phyloP scores from a whole-genome alignment of 2,329 filamentous ascomycete genomes.

The Didymella pomorum region DNA sequence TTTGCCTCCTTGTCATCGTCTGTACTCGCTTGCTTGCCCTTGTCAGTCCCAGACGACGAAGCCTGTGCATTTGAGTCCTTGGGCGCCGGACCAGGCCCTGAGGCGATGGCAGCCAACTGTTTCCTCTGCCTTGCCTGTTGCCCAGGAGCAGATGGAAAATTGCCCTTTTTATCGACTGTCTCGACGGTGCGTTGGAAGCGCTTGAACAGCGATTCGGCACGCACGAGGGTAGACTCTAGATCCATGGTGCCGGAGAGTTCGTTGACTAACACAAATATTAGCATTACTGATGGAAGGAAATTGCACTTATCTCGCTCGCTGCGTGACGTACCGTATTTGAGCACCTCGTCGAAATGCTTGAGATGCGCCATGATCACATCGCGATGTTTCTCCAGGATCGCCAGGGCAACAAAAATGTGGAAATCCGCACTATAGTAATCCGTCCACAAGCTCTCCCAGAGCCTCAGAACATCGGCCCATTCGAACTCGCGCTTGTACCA shows the following conservation, averaged over 20 bases:
- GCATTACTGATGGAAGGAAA: too few species aligned
- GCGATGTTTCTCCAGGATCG: constrained; percentile 94
- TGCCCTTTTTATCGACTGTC: constrained; percentile 88
- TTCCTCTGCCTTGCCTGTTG: constrained; percentile 59
- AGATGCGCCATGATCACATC: constrained; percentile 95
- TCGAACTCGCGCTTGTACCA: constrained; percentile 99
- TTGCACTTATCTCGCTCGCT: too few species aligned
- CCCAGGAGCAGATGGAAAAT: constrained; percentile 74
- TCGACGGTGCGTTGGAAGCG: constrained; percentile 90
- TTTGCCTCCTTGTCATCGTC: constrained; percentile 51
- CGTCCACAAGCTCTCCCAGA: constrained; percentile 96
- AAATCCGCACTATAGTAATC: constrained; percentile 89
- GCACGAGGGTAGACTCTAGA: constrained; percentile 81
- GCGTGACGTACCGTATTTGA: constrained; percentile 83
- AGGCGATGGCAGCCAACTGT: constrained; percentile 47
- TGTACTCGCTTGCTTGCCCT: constrained; percentile 46
- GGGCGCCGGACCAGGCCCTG: constrained; percentile 35
- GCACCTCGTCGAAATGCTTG: constrained; percentile 92
- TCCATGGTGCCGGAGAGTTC: constrained; percentile 95
- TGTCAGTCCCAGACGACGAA: constrained; percentile 41
- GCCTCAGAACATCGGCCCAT: constrained; percentile 82
- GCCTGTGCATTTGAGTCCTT: constrained; percentile 31
- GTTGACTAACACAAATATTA: too few species aligned
- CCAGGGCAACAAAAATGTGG: constrained; percentile 91
- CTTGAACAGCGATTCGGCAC: constrained; percentile 87